phyloP scores from a whole-genome alignment of 75 land plant genomes.

The Cryptomeria japonica region DNA sequence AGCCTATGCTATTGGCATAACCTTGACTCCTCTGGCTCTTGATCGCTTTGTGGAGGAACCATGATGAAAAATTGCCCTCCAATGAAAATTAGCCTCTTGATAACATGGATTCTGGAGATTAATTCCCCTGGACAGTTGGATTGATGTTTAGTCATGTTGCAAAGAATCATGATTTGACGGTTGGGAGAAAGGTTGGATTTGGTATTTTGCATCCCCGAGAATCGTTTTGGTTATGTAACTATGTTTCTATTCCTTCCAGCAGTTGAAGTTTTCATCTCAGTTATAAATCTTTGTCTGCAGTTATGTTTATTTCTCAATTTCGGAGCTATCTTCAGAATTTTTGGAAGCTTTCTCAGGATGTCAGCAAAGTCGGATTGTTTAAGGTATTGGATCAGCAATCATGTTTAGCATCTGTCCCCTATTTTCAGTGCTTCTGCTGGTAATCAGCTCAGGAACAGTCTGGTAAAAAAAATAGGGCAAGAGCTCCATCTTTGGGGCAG shows the following conservation, averaged over 20 bases:
- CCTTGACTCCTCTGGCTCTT: background rate
- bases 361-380: background rate
- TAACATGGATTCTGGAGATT: background rate
- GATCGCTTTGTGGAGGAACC: background rate
- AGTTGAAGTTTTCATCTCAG: background rate
- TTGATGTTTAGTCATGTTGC: background rate
- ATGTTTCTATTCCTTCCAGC: background rate
- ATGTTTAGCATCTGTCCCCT: background rate
- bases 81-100: background rate
- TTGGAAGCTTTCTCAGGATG: background rate
- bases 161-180: background rate
- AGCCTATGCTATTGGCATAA: background rate
- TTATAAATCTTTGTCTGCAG: background rate
- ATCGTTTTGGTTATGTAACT: background rate
- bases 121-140: background rate
- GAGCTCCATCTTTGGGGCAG: background rate
- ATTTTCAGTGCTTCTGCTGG: background rate
- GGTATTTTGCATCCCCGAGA: background rate
- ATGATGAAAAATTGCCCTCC: background rate
- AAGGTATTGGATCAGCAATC: background rate
- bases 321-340: background rate
- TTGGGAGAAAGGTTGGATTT: background rate
- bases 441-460: background rate
- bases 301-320: background rate
- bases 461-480: background rate